Evolutionary conservation across 2,329 filamentous ascomycete species (phyloP).

Genomic region (Dothiorella sarmentorum): DNA sequence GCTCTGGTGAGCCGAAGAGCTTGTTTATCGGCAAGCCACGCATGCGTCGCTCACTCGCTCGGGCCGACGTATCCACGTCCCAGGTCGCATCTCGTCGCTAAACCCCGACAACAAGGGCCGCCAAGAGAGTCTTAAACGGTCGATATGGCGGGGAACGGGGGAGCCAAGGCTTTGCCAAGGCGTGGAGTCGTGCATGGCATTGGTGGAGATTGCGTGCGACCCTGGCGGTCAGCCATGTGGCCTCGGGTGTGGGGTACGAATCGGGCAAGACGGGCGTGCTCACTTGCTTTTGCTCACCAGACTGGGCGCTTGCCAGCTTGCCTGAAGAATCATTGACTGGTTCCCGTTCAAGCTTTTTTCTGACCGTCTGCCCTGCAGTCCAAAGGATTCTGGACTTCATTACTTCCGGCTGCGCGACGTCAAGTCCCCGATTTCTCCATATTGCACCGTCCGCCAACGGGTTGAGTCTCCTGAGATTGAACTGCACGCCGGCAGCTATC

Average conservation of each 20-base stretch:
- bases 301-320: too few relatives aligned
- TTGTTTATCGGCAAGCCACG: not conserved
- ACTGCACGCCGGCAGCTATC: too few relatives aligned
- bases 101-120: not conserved
- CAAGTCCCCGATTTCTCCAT: slow-evolving; percentile 3
- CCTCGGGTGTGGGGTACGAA: not conserved
- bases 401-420: not conserved
- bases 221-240: too few relatives aligned
- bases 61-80: not conserved
- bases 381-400: too few relatives aligned
- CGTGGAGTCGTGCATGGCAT: not conserved
- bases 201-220: not conserved
- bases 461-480: too few relatives aligned
- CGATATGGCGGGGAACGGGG: not conserved
- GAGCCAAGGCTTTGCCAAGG: not conserved
- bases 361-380: too few relatives aligned
- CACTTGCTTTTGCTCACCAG: too few relatives aligned
- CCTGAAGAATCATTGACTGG: too few relatives aligned
- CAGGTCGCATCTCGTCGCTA: not conserved
- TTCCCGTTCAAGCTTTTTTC: too few relatives aligned
- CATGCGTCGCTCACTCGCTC: not conserved
- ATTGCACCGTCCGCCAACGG: not conserved
- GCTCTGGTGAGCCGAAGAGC: not conserved
- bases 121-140: not conserved
- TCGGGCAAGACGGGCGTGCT: not conserved